These are phyloP conservation scores for Evernia prunastri DNA, from an alignment of 495 filamentous ascomycete species.

Conservation along the genomic window DNA sequence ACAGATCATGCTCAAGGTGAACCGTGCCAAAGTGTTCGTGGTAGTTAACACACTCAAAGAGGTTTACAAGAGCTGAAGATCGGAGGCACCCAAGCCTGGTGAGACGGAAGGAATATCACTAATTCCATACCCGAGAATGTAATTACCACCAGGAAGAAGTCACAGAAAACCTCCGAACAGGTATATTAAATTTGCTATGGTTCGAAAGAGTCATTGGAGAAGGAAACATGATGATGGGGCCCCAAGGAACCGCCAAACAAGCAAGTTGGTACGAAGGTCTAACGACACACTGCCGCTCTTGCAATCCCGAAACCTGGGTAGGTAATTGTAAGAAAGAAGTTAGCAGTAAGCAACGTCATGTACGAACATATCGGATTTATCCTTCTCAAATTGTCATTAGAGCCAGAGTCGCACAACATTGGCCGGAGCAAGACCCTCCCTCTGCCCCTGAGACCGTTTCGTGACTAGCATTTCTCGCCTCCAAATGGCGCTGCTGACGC, in stretches of 20 bases:
- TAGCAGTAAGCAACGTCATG: not conserved
- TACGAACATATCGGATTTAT: no score
- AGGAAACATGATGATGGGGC: not conserved
- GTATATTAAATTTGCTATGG: not conserved
- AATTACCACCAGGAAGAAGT: not conserved
- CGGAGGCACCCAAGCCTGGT: constrained; percentile 4
- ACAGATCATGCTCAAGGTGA: not conserved
- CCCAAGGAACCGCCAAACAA: not conserved
- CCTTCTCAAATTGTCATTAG: no score
- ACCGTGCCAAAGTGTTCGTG: constrained; percentile 1
- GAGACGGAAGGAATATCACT: not conserved
- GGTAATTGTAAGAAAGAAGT: constrained; percentile 1
- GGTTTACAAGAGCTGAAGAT: not conserved
- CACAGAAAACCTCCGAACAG: not conserved
- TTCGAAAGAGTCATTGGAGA: not conserved
- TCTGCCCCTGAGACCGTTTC: no score
- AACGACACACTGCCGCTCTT: not conserved
- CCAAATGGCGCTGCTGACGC: no score
- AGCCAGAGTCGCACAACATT: no score
- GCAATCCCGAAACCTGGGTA: not conserved
- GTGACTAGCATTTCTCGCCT: no score
- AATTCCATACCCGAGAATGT: not conserved
- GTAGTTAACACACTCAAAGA: constrained; percentile 5
- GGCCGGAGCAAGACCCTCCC: no score
- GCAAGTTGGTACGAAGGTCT: not conserved